Evolutionary conservation across 768 basidiomycete genomes (phyloP).

Genomic region (Calvatia gigantea): DNA sequence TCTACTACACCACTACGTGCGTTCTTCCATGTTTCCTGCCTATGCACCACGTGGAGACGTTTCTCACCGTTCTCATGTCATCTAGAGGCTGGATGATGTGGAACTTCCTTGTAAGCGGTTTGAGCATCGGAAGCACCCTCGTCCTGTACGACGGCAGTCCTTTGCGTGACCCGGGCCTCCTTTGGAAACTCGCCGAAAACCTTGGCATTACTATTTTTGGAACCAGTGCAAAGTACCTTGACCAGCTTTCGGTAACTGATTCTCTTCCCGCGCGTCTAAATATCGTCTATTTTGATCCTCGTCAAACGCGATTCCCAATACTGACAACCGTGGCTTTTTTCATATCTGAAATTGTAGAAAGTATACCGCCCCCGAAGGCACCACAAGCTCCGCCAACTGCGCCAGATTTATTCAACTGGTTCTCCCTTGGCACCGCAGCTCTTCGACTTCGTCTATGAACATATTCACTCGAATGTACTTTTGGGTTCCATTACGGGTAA

Average conservation of each 20-base stretch:
- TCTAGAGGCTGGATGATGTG: conserved; percentile 89
- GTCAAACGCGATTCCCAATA: conserved; percentile 14
- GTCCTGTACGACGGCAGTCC: conserved; percentile 84
- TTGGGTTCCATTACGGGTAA: conserved; percentile 75
- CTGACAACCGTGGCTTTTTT: conserved; percentile 1
- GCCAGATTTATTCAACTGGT: conserved; percentile 79
- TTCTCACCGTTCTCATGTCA: conserved; percentile 5
- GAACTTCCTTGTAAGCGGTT: conserved; percentile 72
- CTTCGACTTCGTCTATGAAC: conserved; percentile 73
- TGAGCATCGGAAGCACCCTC: conserved; percentile 65
- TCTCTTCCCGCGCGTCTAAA: conserved; percentile 8
- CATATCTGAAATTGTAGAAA: conserved; percentile 40
- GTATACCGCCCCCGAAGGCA: conserved; percentile 62
- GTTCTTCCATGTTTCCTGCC: background rate
- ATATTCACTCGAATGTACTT: conserved; percentile 60
- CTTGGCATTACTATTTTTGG: conserved; percentile 77
- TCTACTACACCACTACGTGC: conserved; percentile 77
- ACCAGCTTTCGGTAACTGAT: conserved; percentile 62
- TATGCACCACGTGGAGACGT: background rate
- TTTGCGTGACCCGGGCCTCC: conserved; percentile 55
- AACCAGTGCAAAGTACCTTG: conserved; percentile 81
- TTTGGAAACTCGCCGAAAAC: conserved; percentile 69
- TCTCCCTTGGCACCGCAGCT: conserved; percentile 67
- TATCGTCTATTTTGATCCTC: conserved; percentile 13
- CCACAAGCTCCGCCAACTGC: conserved; percentile 54